A percentile compares a stretch with the other conserved stretches of the same genome.
phyloP scores from a whole-genome alignment of 495 filamentous ascomycete genomes.

The Cladorrhinum samala region DNA sequence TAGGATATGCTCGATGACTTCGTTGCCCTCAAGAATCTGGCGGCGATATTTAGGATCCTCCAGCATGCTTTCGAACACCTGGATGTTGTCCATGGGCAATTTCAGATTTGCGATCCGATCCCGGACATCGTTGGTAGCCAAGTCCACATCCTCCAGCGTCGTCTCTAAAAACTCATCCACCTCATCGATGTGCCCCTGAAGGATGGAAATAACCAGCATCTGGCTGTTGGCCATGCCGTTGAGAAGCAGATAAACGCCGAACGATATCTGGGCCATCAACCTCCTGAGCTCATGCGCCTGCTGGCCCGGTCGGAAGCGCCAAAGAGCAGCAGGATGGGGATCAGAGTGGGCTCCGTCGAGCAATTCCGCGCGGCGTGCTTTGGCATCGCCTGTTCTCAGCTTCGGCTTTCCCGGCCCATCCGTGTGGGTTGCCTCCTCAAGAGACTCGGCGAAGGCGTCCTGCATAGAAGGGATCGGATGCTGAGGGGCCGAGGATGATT shows the following conservation, averaged over 20 bases:
- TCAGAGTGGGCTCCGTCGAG: constrained; percentile 58
- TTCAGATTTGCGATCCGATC: constrained; percentile 71
- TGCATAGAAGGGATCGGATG: constrained; percentile 78
- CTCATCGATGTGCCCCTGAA: constrained; percentile 89
- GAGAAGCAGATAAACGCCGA: constrained; percentile 84
- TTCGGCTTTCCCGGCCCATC: constrained; percentile 42
- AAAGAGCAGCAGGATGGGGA: constrained; percentile 58
- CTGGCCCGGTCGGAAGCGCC: constrained; percentile 61
- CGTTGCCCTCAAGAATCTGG: constrained; percentile 78
- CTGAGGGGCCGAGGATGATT: constrained; percentile 18
- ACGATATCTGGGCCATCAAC: constrained; percentile 85
- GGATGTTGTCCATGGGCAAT: constrained; percentile 73
- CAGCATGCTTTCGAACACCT: constrained; percentile 86
- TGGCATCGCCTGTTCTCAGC: constrained; percentile 54
- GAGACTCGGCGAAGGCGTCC: constrained; percentile 87
- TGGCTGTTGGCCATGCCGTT: constrained; percentile 84
- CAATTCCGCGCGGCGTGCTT: constrained; percentile 59
- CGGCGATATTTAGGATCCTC: constrained; percentile 73
- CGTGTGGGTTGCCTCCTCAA: constrained; percentile 59
- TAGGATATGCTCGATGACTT: constrained; percentile 85
- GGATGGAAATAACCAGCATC: constrained; percentile 75
- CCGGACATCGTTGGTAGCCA: constrained; percentile 69
- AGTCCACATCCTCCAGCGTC: constrained; percentile 76
- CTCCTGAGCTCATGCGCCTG: constrained; percentile 83
- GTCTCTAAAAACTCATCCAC: constrained; percentile 83